Conservation (phyloP, 2,329 filamentous ascomycete genomes). For the Fusarium illudens region DNA sequence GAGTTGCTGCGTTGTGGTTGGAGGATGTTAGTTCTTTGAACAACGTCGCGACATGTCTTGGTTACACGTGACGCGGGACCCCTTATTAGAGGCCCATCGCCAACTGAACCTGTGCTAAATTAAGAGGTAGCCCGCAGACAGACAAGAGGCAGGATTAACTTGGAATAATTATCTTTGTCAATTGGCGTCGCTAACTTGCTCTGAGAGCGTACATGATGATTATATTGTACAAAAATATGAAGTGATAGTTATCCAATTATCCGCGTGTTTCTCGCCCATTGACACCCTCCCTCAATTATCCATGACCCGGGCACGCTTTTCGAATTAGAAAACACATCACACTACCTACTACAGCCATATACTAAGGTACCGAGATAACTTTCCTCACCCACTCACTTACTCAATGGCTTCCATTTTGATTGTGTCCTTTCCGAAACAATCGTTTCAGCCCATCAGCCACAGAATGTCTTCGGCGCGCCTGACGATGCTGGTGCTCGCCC, state of each 20-base stretch:
- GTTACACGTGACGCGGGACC: slow-evolving; percentile 31
- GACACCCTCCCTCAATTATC: neutral
- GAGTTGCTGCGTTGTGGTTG: neutral
- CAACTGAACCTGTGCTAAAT: neutral
- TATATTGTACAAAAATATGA: neutral
- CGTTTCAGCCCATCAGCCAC: slow-evolving; percentile 50
- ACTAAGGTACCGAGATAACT: neutral
- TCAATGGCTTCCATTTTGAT: neutral
- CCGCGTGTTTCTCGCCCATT: neutral
- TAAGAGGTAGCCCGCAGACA: neutral
- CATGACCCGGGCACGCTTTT: neutral
- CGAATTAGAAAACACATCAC: neutral
- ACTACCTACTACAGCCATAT: neutral
- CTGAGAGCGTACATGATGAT: neutral
- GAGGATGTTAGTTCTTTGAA: neutral
- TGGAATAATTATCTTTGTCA: neutral
- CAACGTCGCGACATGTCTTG: slow-evolving; percentile 17
- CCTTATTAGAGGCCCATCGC: slow-evolving; percentile 5
- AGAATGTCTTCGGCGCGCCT: slow-evolving; percentile 45
- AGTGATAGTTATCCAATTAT: neutral
- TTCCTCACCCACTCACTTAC: neutral
- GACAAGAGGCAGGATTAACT: neutral
- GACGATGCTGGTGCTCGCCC: slow-evolving; percentile 3
- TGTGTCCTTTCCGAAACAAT: slow-evolving; percentile 50
- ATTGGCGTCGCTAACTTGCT: neutral